A percentile compares a stretch with the other conserved stretches of the same genome.
Conservation (phyloP, 75 land plant genomes). For the Sequoiadendron giganteum region DNA sequence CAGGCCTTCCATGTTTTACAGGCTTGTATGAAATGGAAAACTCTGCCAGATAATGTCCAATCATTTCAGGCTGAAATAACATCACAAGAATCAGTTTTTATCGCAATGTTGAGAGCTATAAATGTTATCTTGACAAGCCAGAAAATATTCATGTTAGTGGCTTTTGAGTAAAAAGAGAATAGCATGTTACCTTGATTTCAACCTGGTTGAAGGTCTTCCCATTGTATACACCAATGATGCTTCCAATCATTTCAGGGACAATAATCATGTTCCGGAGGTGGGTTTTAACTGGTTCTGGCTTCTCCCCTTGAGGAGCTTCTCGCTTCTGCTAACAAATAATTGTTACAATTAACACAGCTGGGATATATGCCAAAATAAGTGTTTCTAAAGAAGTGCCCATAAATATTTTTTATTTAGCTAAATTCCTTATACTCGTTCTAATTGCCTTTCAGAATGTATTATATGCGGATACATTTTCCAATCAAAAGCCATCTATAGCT, state of each 20-base stretch:
- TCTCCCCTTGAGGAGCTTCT: constrained; percentile 96
- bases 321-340: constrained; percentile 53
- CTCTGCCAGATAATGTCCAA: constrained; percentile 95
- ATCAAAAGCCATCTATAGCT: too few species aligned
- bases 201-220: constrained; percentile 98
- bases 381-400: background rate
- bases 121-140: background rate
- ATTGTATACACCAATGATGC: constrained; percentile 95
- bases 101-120: constrained; percentile 8
- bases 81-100: background rate
- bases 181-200: constrained; percentile 75
- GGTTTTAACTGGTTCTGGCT: constrained; percentile 92
- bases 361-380: background rate
- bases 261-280: constrained; percentile 97
- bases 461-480: too few species aligned
- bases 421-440: too few species aligned
- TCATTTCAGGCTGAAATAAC: constrained; percentile 68
- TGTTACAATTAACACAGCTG: background rate
- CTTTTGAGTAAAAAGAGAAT: background rate
- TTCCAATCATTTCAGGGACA: constrained; percentile 98
- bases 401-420: too few species aligned
- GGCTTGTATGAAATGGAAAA: constrained; percentile 98
- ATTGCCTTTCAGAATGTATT: too few species aligned
- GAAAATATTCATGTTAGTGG: background rate
- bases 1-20: constrained; percentile 97